Base-by-base conservation (phyloP, 1,284 basidiomycete species). In the Moesziomyces sp. region DNA sequence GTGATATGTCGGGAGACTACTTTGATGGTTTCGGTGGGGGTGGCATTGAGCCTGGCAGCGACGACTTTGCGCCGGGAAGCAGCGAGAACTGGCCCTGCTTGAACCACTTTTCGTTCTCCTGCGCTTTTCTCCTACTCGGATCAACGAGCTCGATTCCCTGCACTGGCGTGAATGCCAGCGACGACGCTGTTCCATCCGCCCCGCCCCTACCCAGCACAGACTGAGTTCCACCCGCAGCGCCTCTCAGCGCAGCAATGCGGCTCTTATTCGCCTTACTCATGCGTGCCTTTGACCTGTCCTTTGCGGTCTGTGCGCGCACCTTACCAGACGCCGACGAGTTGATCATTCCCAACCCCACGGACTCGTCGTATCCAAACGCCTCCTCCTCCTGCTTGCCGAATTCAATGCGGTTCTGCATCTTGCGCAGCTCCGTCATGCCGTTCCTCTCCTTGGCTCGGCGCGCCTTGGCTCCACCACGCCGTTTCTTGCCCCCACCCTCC, bases 351-450 rank as follows among this genome's bases (percentile, higher is more conserved):
- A 99, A 86, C 6, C 97, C 97, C 85, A 94, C 92, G 13, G 93
- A 94, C 87, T 98, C 91, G 86, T 97, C 97, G 82, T 94, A 97
- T 21, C 94, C 93, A 42, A 93, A 94, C 23, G 94, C 91, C 85
- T 99, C 97, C 80, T 96, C 91, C 84, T 99, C 97, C 2, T 91
- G 91, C 85, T 96, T 91, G 57, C 97, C 97, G 79, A 99, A 99
- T 72, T 89, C 90, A 90, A 99, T 91, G 49, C 97, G 90, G 85
- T 99, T 99, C 86, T 97, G 94, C 77, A 97, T 87, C 86, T 99
- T 99, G 73, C 93, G 90, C 50, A 99, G 87, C 85, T 99, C 97
- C 3, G 97, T 98, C 86, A 94, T 92, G 4, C 94, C 95, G 81
- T 96, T 94, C 6, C 93, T 92, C 85, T 99, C 97, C 84, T 99